Base-by-base conservation (phyloP, 352 stramenopile genomes). In the Phytophthora tubulina region DNA sequence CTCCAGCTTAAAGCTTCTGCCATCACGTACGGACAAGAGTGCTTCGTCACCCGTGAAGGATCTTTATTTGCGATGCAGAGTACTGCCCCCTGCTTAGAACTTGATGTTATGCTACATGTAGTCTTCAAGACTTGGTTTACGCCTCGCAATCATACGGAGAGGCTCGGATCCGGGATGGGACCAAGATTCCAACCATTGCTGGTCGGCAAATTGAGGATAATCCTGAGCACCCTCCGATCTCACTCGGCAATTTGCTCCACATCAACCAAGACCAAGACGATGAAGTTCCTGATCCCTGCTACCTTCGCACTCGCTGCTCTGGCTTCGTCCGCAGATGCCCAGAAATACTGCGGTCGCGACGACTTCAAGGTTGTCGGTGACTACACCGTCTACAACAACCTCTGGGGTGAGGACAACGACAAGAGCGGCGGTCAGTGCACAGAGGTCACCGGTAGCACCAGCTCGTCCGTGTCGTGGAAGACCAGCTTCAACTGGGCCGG, bases 381-480 rank as follows among this genome's bases (percentile, higher is more conserved):
- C 62, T 86, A 77, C 73, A 86, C 76, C 13, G 56, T 86, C 11
- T 86, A 86, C 70, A 86, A 86, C 76, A 75, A 86, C 54, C 63
- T 86, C 8, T 86, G 79, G 79, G 70, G 55, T 30, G 30, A 70
- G 38, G 56, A 71, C 35, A 67, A 74, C 6, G 73, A 78, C 42
- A 67, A 65, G 7, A 75, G 60, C 10, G 79, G 79, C 39, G 62
- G 48, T 6, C 79, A 86, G 66, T 84, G 79, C 73, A 86, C 79
- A 15, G 55, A 71, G 21, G 76, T 83, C 4, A 70, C 67, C 44
- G 66, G 73, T 44, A 65, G 51, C 36, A 75, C 45, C 48, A 72
- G 68, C 38, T 63, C 64, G 36, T 64, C 71, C 9, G 59, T 86
- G 30, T 69, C 76, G 17, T 86, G 75, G 73, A 65, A 80, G 50